Evolutionary conservation across 331 rosid genomes (phyloP), one percentile per base, ranked within the genome.

Genomic region (Malus hybrid): DNA sequence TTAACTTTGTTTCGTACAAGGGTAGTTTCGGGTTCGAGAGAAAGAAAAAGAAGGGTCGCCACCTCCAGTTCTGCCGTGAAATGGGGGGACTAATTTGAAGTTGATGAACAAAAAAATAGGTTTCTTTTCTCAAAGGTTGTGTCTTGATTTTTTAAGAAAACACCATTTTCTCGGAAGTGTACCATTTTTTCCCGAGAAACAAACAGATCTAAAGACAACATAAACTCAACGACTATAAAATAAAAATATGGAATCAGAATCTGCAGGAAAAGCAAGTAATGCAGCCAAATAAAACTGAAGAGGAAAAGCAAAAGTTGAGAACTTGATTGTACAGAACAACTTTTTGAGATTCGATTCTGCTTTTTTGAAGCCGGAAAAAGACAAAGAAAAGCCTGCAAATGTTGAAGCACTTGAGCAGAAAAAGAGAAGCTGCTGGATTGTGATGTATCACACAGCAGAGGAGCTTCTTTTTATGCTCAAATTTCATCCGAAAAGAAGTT

Each of bases 51-150:
- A 52, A 71, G 33, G 24, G 48, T 54, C 60, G 48, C 46, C 69
- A 39, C 84, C 96, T 72, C 85, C 82, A 82, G 82, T 89, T 81
- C 76, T 81, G 97, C 96, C 97, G 89, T 78, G 90, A 91, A 76
- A 80, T 60, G 64, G 72, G 94, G 95, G 71, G 75, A 79, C 27
- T 6, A 62, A 71, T 67, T 83, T 65, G 82, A 74, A 84, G 80
- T 42, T 86, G 65, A 64, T 77, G 71, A 70, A 87, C 80, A 65
- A 48, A 24, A 76, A 20, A 54, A 61, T 62, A 32, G 62, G 39
- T 31, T 29, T 63, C 76, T 76, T 54, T 54, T 54, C 59, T 15
- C 59, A 54, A 18, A 22, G 13, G 42, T 36, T 57, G 55, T 39
- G 10, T 34, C 33, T 55, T 33, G 31, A 55, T 22, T 71, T 55